Percentiles rank a stretch among this genome's conserved stretches.
Evolutionary conservation across 805 yeast genomes (phyloP).

Genomic region (Lipomyces yamanashiensis): DNA sequence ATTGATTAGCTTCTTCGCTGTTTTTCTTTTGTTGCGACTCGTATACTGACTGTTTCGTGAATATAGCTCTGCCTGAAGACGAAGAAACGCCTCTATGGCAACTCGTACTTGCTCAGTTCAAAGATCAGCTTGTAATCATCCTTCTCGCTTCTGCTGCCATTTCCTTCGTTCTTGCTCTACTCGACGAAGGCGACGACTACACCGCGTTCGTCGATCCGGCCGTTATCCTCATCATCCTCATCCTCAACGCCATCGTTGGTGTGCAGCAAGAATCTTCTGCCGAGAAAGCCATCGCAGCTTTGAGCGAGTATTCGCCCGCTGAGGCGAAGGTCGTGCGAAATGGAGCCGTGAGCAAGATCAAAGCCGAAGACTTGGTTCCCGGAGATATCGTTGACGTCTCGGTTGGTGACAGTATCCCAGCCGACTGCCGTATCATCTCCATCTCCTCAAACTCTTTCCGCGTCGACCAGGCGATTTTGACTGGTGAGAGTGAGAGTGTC

Average conservation of each 20-base stretch:
- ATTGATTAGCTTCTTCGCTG: not conserved
- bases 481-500: conserved; percentile 48
- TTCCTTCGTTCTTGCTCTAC: conserved; percentile 45
- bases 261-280: conserved; percentile 58
- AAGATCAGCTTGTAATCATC: conserved; percentile 47
- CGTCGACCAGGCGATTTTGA: conserved; percentile 52
- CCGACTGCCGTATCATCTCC: conserved; percentile 48
- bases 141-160: conserved; percentile 45
- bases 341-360: conserved; percentile 51
- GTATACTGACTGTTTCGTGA: not conserved
- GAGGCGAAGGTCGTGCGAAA: conserved; percentile 53
- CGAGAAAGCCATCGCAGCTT: conserved; percentile 57
- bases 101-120: conserved; percentile 47
- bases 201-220: conserved; percentile 47
- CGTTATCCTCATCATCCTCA: conserved; percentile 54
- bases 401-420: conserved; percentile 53
- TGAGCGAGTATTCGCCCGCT: conserved; percentile 53
- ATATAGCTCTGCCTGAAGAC: conserved; percentile 46
- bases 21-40: not conserved
- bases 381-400: conserved; percentile 51
- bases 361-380: conserved; percentile 50
- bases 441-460: conserved; percentile 45
- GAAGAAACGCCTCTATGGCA: conserved; percentile 46
- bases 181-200: conserved; percentile 45
- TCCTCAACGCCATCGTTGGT: conserved; percentile 55